phyloP scores from a whole-genome alignment of 305 asterid species.

The Fraxinus nigra region DNA sequence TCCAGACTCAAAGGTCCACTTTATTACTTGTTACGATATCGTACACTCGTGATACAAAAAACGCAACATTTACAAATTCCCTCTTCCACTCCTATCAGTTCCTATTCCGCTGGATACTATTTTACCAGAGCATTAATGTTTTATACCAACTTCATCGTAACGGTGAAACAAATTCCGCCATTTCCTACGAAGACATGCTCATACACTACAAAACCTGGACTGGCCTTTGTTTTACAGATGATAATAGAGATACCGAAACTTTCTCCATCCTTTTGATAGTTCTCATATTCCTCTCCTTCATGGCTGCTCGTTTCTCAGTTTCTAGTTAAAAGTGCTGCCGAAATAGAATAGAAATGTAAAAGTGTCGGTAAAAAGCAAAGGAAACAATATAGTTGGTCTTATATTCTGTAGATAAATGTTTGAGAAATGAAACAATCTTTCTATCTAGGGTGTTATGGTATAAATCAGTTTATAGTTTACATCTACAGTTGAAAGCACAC shows the following conservation, averaged over 20 bases:
- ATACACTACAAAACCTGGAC: background rate
- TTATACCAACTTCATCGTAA: background rate
- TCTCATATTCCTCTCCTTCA: background rate
- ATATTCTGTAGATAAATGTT: background rate
- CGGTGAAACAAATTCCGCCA: background rate
- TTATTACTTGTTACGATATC: too few relatives aligned
- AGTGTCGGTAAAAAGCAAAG: background rate
- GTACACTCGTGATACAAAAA: too few relatives aligned
- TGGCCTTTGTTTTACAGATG: background rate
- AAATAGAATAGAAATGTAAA: background rate
- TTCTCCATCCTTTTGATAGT: background rate
- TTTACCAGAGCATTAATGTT: background rate
- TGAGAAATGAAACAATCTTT: background rate
- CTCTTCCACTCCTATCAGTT: background rate
- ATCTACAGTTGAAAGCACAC: slow-evolving; percentile 1
- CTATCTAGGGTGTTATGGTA: background rate
- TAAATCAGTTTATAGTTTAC: background rate
- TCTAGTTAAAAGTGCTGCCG: background rate
- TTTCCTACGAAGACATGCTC: background rate
- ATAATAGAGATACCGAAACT: background rate
- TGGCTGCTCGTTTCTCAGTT: background rate
- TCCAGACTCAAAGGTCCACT: too few relatives aligned
- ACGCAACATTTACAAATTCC: background rate
- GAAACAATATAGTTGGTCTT: background rate
- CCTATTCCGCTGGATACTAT: background rate